phyloP scores from a whole-genome alignment of 768 basidiomycete genomes.

The Pholiota molesta region DNA sequence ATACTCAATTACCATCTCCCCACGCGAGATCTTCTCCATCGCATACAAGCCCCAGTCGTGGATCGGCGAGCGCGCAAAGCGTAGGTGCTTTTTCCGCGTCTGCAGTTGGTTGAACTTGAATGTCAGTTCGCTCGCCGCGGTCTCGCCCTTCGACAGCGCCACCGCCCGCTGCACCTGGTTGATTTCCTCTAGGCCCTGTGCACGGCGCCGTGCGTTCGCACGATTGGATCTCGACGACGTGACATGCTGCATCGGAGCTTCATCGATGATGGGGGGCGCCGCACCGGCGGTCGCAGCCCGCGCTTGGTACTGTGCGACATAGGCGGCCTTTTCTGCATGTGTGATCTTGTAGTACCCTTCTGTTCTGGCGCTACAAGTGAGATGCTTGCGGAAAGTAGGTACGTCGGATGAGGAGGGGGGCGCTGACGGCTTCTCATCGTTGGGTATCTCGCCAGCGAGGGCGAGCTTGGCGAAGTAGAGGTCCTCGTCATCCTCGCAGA shows the following conservation, averaged over 20 bases:
- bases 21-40: constrained; percentile 90
- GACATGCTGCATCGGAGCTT: constrained; percentile 56
- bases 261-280: constrained; percentile 42
- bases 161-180: constrained; percentile 86
- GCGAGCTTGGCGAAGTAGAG: constrained; percentile 75
- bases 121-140: constrained; percentile 66
- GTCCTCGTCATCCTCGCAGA: constrained; percentile 90
- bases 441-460: constrained; percentile 42
- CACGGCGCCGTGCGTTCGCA: constrained; percentile 88
- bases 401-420: constrained; percentile 35
- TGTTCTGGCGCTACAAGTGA: constrained; percentile 87
- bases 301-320: constrained; percentile 86
- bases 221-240: constrained; percentile 88
- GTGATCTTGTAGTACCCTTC: constrained; percentile 97
- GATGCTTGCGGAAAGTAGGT: constrained; percentile 71
- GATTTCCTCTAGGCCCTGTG: constrained; percentile 92
- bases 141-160: constrained; percentile 75
- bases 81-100: constrained; percentile 95
- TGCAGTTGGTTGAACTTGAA: constrained; percentile 99
- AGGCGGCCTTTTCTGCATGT: constrained; percentile 86
- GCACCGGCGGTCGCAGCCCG: constrained; percentile 49
- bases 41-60: constrained; percentile 99
- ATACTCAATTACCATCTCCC: constrained; percentile 99
- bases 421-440: constrained; percentile 21
- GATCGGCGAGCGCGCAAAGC: constrained; percentile 93